Evolutionary conservation across 2,329 filamentous ascomycete species (phyloP).

Genomic region (Malbranchea zuffiana): DNA sequence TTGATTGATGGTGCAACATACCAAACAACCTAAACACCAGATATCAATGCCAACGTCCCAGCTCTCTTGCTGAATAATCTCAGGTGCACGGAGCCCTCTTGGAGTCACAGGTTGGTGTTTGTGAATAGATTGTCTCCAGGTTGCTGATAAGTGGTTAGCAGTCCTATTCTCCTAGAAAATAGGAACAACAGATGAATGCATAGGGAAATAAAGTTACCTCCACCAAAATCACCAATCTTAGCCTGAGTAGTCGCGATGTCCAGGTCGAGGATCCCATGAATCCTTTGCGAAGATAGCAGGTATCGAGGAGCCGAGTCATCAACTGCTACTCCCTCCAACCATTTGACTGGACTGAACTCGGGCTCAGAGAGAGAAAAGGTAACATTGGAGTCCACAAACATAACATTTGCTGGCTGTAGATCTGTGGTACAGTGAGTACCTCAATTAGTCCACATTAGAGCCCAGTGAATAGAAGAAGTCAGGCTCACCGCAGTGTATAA

Average conservation of each 20-base stretch:
- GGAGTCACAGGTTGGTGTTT: slow-evolving; percentile 15
- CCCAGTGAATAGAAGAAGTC: not conserved
- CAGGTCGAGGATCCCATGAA: slow-evolving; percentile 13
- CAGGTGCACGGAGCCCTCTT: slow-evolving; percentile 15
- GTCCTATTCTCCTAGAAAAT: slow-evolving; percentile 3
- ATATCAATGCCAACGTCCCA: slow-evolving; percentile 17
- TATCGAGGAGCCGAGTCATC: slow-evolving; percentile 17
- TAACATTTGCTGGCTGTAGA: slow-evolving; percentile 19
- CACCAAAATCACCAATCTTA: slow-evolving; percentile 19
- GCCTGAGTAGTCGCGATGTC: slow-evolving; percentile 13
- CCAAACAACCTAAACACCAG: slow-evolving; percentile 19
- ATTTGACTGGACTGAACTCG: not conserved
- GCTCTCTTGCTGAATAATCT: slow-evolving; percentile 12
- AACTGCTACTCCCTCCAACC: slow-evolving; percentile 6
- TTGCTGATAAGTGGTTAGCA: slow-evolving; percentile 4
- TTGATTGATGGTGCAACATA: slow-evolving; percentile 11
- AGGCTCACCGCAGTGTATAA: slow-evolving; percentile 17
- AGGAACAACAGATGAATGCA: not conserved
- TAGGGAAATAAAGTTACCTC: slow-evolving; percentile 14
- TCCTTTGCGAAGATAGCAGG: slow-evolving; percentile 16
- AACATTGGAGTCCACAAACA: slow-evolving; percentile 8
- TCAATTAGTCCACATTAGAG: slow-evolving; percentile 1
- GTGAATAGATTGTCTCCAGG: slow-evolving; percentile 6
- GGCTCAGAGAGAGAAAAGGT: not conserved
- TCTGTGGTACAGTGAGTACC: slow-evolving; percentile 13